These are phyloP conservation scores for Sphagnurus paluster DNA, from an alignment of 1,284 basidiomycete species.

Conservation along the genomic window DNA sequence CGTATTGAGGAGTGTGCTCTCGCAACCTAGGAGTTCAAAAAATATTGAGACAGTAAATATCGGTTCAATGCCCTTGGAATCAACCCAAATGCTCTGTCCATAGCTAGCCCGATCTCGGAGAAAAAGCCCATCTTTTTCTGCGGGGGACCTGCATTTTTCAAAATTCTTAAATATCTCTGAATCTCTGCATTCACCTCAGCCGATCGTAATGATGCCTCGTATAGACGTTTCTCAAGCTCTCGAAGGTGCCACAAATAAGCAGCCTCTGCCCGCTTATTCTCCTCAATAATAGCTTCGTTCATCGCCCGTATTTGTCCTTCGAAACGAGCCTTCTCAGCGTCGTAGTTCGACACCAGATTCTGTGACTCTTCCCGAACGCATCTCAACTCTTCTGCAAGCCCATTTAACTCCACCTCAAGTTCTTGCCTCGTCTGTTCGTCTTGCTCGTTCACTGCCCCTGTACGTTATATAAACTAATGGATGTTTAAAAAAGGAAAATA, in stretches of 20 bases:
- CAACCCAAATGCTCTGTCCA: too few relatives aligned
- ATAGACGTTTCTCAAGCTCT: background rate
- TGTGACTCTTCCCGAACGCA: slow-evolving; percentile 26
- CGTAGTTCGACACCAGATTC: slow-evolving; percentile 32
- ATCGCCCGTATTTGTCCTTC: slow-evolving; percentile 23
- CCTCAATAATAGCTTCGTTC: slow-evolving; percentile 21
- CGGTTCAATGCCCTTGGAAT: too few relatives aligned
- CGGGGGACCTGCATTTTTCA: too few relatives aligned
- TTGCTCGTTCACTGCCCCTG: slow-evolving; percentile 31
- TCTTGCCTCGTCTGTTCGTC: slow-evolving; percentile 38
- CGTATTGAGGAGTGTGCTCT: too few relatives aligned
- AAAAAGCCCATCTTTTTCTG: too few relatives aligned
- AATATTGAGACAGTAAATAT: too few relatives aligned
- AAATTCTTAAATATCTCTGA: background rate
- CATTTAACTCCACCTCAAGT: slow-evolving; percentile 38
- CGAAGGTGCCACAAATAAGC: background rate
- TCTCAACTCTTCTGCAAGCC: slow-evolving; percentile 29
- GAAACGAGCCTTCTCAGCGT: slow-evolving; percentile 31
- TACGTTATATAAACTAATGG: too few relatives aligned
- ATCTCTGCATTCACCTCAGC: background rate
- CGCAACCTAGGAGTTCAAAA: too few relatives aligned
- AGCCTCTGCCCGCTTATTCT: background rate
- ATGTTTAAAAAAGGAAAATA: too few relatives aligned
- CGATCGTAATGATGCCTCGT: background rate
- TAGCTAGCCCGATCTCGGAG: too few relatives aligned